Base-by-base conservation (phyloP, 148 eudicot species). In the Cornus kousa region DNA sequence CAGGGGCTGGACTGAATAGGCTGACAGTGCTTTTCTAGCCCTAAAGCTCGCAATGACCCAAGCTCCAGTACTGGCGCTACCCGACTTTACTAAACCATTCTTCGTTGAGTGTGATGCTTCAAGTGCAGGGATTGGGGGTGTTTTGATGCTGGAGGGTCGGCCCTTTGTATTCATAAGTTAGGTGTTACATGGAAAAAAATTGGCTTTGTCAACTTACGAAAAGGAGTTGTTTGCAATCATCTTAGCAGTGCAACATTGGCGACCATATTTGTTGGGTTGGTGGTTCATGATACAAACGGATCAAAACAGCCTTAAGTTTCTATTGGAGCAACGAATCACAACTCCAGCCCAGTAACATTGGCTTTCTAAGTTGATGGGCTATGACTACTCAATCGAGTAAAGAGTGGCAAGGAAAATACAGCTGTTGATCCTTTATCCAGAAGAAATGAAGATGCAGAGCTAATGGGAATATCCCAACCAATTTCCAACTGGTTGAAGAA, bases 161-260 rank as follows among this genome's bases (percentile, higher is more conserved):
- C 80, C 73, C 22, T 3, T 78, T 19, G 73, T 67, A 1, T 70
- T 0, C 17, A 17, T 69, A 0, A 78, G 80, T 32, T 22, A 50
- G 1, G 57, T 20, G 3, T 14, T 78, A 0, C n/a, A 70, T 2
- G 67, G 48, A 1, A 11, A 19, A 59, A 78, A 70, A 78, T 37
- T 5, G 28, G 5, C 16, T 74, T 28, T 78, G 37, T n/a, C n/a
- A n/a, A n/a, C n/a, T n/a, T n/a, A n/a, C n/a, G n/a, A n/a, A n/a
- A n/a, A n/a, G n/a, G n/a, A n/a, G n/a, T n/a, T n/a, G n/a, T n/a
- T n/a, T n/a, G n/a, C n/a, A n/a, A n/a, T n/a, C n/a, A n/a, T n/a
- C 0, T 9, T 80, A 5, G 78, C 72, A 3, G 5, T 73, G 0
- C 66, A 80, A 33, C 67, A 79, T 19, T 79, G 78, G 72, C 14